Evolutionary conservation across 2,329 filamentous ascomycete species (phyloP), one percentile per base, ranked within the genome.

Genomic region (Chaetomium sp.): DNA sequence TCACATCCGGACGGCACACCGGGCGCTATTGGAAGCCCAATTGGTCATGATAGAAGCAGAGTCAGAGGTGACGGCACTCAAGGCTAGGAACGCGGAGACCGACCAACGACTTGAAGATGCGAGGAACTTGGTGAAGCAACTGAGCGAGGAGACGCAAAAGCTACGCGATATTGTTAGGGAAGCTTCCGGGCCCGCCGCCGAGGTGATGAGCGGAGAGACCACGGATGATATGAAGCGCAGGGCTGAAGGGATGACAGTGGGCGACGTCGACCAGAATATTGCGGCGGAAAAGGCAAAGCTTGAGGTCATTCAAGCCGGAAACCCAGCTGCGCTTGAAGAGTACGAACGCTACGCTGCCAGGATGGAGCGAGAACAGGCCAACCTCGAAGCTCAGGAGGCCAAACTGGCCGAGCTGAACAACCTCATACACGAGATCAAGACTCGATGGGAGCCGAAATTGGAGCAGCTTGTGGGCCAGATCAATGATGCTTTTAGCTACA

Each of bases 401-500:
- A 77, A 79, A 52, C 74, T 94, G 8, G 77, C 77, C 2, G 71
- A 76, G 2, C 71, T 86, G 12, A 75, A 76, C 12, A 66, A 68
- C 10, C 76, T 80, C 47, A 92, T 96, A 59, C 70, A 74, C 0
- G 77, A 83, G 40, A 72, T 95, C 54, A 85, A 86, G 64, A 75
- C 75, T 12, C 76, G 81, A 60, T 99, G 91, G 89, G 94, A 97
- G 70, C 91, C 91, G 0, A 74, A 80, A 64, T 78, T 99, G 2
- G 91, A 97, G 62, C 77, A 76, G 27, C 79, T 99, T 2, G 80
- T 96, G 42, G 75, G 75, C 19, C 84, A 85, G 66, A 96, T 99
- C 72, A 96, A 89, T 68, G 84, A 89, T 49, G 91, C 91, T 0
- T 99, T 99, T 70, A 84, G 87, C 5, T 87, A 92, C 69, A 97